phyloP scores from a whole-genome alignment of 257 asterid genomes.

The Coffea canephora region DNA sequence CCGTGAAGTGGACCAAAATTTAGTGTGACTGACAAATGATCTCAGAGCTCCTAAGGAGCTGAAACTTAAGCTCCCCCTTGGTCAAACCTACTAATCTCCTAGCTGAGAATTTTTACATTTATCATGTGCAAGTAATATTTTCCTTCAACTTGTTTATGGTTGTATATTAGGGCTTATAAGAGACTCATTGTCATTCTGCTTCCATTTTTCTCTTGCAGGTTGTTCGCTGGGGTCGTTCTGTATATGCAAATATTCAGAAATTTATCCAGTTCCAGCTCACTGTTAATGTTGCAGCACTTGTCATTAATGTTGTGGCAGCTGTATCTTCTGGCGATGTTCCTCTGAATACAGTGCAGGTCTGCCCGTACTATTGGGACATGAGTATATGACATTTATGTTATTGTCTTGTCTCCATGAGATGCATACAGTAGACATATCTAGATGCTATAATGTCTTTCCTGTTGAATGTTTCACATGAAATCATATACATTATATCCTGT shows the following conservation, averaged over 20 bases:
- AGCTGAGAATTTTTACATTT: neutral
- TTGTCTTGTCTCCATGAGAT: neutral
- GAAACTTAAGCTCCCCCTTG: neutral
- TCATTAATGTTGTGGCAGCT: slow-evolving; percentile 82
- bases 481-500: neutral
- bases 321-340: slow-evolving; percentile 89
- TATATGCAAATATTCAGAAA: slow-evolving; percentile 92
- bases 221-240: slow-evolving; percentile 99
- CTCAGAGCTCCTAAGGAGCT: neutral
- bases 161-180: neutral
- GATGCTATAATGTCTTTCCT: neutral
- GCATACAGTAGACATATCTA: neutral
- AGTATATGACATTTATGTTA: neutral
- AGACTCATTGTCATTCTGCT: neutral
- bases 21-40: neutral
- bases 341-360: slow-evolving; percentile 87
- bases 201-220: slow-evolving; percentile 48
- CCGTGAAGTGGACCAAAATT: neutral
- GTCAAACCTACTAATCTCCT: neutral
- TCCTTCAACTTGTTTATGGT: neutral
- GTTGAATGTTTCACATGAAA: neutral
- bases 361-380: neutral
- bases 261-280: slow-evolving; percentile 98
- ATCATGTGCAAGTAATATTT: neutral
- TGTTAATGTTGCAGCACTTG: slow-evolving; percentile 92